These are phyloP conservation scores for Artemisia annua DNA, from an alignment of 129 eudicot genomes.

Conservation along the genomic window DNA sequence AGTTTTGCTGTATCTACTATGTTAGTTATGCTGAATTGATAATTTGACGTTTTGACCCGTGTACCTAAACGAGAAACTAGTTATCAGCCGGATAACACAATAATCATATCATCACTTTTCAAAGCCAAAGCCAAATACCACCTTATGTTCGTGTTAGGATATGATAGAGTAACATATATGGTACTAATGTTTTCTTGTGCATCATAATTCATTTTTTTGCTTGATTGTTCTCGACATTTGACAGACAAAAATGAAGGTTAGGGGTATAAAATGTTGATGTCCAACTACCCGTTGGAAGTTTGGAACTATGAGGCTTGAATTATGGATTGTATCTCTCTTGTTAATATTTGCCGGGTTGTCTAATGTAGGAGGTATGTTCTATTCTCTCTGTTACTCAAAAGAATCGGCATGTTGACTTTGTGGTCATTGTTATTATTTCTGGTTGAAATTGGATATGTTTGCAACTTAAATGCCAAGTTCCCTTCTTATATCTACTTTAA, in stretches of 20 bases:
- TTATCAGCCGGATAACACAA: too few species aligned
- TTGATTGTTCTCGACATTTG: slow-evolving; percentile 11
- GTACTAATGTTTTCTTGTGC: background rate
- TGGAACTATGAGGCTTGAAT: slow-evolving; percentile 49
- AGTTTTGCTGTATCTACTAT: too few species aligned
- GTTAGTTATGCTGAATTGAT: too few species aligned
- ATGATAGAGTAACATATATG: background rate
- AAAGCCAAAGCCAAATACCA: too few species aligned
- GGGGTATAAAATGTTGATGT: slow-evolving; percentile 14
- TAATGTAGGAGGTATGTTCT: slow-evolving; percentile 39
- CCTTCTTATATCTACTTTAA: background rate
- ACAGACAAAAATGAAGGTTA: slow-evolving; percentile 30
- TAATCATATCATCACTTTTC: too few species aligned
- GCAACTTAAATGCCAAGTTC: too few species aligned
- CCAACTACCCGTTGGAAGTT: background rate
- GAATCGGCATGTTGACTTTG: background rate
- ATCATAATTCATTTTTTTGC: background rate
- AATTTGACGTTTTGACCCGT: too few species aligned
- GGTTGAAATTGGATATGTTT: background rate
- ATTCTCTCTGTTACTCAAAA: background rate
- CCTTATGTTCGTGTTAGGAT: background rate
- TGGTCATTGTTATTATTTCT: background rate
- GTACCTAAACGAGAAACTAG: too few species aligned
- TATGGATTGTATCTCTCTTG: slow-evolving; percentile 48
- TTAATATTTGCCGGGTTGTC: slow-evolving; percentile 37